These are phyloP conservation scores for Cylindrotheca closterium DNA, from an alignment of 108 stramenopile species.

Conservation along the genomic window DNA sequence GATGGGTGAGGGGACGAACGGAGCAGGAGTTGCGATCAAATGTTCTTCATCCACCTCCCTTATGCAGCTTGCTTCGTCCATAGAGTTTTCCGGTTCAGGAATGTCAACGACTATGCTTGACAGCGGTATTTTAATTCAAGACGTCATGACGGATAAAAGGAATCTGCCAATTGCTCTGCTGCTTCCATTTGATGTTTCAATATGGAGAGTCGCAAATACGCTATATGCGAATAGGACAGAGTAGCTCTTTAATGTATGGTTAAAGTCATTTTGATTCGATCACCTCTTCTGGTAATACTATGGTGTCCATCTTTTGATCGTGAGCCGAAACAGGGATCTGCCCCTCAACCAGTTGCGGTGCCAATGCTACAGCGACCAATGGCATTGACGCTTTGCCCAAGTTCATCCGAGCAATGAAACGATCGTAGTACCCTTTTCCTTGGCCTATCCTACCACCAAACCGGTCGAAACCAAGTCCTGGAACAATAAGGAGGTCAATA, in stretches of 20 bases:
- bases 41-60: constrained; percentile 32
- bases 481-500: constrained; percentile 80
- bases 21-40: constrained; percentile 35
- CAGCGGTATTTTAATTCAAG: constrained; percentile 36
- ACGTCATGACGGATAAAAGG: not conserved
- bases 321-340: constrained; percentile 57
- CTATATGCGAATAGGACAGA: constrained; percentile 7
- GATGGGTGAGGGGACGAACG: no score
- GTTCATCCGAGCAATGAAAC: constrained; percentile 76
- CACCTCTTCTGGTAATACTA: constrained; percentile 47
- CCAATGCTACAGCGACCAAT: constrained; percentile 75
- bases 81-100: constrained; percentile 4
- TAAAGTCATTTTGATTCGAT: constrained; percentile 10
- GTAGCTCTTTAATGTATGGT: constrained; percentile 1
- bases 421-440: constrained; percentile 92
- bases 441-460: constrained; percentile 74
- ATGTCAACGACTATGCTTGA: constrained; percentile 24
- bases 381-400: constrained; percentile 24
- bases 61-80: constrained; percentile 18
- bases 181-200: constrained; percentile 39
- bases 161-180: constrained; percentile 31
- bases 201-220: constrained; percentile 42
- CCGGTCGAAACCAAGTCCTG: constrained; percentile 83
- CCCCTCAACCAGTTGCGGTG: constrained; percentile 49
- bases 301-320: constrained; percentile 73